phyloP scores from a whole-genome alignment of 2,329 filamentous ascomycete genomes.

The Calonectria fujianensis region DNA sequence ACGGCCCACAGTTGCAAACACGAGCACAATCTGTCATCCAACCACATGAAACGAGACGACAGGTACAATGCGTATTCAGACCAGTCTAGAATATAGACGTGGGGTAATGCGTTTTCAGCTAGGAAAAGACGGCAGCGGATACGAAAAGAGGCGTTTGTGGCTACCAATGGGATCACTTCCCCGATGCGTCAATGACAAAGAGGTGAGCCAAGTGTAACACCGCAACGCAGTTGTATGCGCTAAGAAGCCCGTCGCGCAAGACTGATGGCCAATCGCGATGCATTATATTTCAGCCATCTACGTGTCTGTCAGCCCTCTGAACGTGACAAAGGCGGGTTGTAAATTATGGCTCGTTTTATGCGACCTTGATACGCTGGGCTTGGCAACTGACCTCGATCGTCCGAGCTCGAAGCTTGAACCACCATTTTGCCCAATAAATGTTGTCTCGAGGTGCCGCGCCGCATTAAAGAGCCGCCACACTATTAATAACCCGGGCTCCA shows the following conservation, averaged over 20 bases:
- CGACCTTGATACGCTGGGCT: background rate
- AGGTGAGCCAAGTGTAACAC: slow-evolving; percentile 27
- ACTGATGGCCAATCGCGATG: background rate
- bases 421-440: background rate
- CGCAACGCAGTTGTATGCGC: background rate
- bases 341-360: background rate
- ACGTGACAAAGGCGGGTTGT: background rate
- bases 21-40: background rate
- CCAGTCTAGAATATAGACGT: slow-evolving; percentile 25
- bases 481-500: background rate
- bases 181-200: slow-evolving; percentile 44
- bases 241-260: background rate
- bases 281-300: slow-evolving; percentile 29
- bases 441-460: background rate
- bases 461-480: background rate
- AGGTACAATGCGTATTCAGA: background rate
- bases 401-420: slow-evolving; percentile 9
- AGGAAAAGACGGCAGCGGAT: background rate
- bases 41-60: slow-evolving; percentile 11
- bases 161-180: slow-evolving; percentile 44
- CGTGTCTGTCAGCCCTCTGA: background rate
- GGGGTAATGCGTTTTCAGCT: slow-evolving; percentile 29
- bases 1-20: slow-evolving; percentile 12
- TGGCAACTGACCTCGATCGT: background rate
- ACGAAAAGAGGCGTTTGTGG: slow-evolving; percentile 28